phyloP scores from a whole-genome alignment of 129 eudicot species.

The Silybum marianum region DNA sequence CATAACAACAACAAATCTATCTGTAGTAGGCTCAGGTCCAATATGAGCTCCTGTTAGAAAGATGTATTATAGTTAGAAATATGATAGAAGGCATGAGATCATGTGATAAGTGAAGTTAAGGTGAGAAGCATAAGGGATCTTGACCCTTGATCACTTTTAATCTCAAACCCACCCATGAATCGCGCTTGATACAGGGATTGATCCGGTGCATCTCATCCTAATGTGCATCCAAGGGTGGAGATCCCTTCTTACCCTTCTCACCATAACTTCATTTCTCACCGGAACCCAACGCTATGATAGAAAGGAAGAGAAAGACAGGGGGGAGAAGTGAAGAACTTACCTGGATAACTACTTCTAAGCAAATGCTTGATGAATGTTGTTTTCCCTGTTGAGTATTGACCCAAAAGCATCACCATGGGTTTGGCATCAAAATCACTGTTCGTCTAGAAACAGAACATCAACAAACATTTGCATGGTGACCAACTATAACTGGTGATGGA shows the following conservation, averaged over 20 bases:
- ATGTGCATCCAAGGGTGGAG: too few relatives aligned
- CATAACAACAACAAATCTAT: conserved; percentile 97
- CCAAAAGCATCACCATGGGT: conserved; percentile 99
- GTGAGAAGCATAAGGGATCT: too few relatives aligned
- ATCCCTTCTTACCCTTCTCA: too few relatives aligned
- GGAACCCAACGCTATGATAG: too few relatives aligned
- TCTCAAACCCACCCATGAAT: too few relatives aligned
- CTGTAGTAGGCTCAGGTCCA: conserved; percentile 99
- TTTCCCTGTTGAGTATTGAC: conserved; percentile 98
- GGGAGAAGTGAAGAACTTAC: conserved; percentile 30
- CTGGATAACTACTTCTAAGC: conserved; percentile 88
- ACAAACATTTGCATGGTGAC: conserved; percentile 8
- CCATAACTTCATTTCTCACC: too few relatives aligned
- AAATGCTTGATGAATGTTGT: conserved; percentile 94
- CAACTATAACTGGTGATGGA: not conserved
- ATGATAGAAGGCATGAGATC: not conserved
- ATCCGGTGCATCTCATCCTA: too few relatives aligned
- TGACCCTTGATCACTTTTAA: too few relatives aligned
- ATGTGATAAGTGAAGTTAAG: too few relatives aligned
- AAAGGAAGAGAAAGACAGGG: conserved; percentile 6
- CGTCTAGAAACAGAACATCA: conserved; percentile 53
- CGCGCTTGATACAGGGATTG: too few relatives aligned
- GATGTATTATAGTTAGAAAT: not conserved
- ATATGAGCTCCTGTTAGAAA: conserved; percentile 84
- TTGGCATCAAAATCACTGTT: conserved; percentile 98